A percentile compares a stretch with the other conserved stretches of the same genome.
Evolutionary conservation across 768 basidiomycete species (phyloP).

Genomic region (Hygrocybe coccinea): DNA sequence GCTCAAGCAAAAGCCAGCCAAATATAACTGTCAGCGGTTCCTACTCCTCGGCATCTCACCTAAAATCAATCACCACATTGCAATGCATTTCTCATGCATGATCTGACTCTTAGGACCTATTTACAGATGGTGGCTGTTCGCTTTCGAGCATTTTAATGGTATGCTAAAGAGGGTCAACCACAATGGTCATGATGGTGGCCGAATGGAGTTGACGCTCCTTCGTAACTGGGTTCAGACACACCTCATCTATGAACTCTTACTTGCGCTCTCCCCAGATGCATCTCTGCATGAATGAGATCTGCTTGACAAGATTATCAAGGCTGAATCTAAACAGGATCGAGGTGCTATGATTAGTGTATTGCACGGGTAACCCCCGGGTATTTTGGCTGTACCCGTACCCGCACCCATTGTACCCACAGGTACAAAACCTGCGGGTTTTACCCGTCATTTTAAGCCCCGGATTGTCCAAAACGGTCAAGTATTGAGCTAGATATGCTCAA

Average conservation of each 20-base stretch:
- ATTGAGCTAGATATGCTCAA: no score
- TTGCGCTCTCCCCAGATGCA: conserved; percentile 14
- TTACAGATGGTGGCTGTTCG: conserved; percentile 34
- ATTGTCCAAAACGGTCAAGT: no score
- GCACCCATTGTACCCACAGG: no score
- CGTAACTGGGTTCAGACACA: conserved; percentile 4
- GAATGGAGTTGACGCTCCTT: conserved; percentile 28
- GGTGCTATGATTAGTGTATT: conserved; percentile 21
- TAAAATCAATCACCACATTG: conserved; percentile 27
- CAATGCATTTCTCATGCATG: conserved; percentile 20
- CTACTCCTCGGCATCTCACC: conserved; percentile 15
- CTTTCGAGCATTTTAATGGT: conserved; percentile 33
- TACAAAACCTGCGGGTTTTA: no score
- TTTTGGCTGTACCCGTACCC: no score
- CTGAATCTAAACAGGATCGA: conserved; percentile 9
- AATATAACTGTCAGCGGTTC: conserved; percentile 13
- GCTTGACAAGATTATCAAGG: conserved; percentile 12
- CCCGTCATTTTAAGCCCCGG: no score
- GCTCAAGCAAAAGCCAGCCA: conserved; percentile 19
- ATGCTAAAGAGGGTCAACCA: conserved; percentile 28
- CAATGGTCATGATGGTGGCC: conserved; percentile 28
- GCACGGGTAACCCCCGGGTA: no score
- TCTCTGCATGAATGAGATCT: conserved; percentile 7
- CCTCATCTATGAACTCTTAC: conserved; percentile 20
- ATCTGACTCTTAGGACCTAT: conserved; percentile 27